Conservation (phyloP, 2,329 filamentous ascomycete genomes). For the Pseudocercospora cruenta region DNA sequence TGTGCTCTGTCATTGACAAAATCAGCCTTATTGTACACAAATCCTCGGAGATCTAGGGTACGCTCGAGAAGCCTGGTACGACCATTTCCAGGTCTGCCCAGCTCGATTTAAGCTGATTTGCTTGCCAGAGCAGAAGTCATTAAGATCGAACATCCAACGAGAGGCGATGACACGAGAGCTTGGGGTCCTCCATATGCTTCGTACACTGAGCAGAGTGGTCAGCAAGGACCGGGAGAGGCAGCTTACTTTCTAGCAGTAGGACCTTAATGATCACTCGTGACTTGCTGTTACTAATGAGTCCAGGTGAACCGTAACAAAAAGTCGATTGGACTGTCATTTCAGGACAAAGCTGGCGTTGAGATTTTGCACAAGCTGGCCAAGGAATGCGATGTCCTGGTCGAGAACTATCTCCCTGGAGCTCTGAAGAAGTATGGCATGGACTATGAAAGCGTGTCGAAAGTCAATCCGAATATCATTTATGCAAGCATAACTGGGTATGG, state of each 20-base stretch:
- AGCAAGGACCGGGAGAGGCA: conserved; percentile 77
- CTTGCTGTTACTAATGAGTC: background rate
- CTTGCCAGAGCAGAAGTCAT: conserved; percentile 82
- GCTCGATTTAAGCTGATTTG: conserved; percentile 32
- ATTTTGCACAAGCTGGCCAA: conserved; percentile 84
- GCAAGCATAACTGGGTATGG: conserved; percentile 97
- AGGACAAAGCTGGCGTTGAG: conserved; percentile 78
- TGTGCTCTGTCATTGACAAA: conserved; percentile 18
- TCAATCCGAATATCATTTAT: conserved; percentile 89
- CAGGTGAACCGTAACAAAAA: conserved; percentile 98
- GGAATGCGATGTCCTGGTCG: conserved; percentile 88
- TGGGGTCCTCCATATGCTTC: conserved; percentile 95
- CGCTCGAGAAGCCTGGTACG: conserved; percentile 45
- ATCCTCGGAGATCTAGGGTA: conserved; percentile 96
- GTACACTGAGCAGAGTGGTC: conserved; percentile 60
- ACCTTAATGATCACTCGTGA: background rate
- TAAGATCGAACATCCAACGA: conserved; percentile 90
- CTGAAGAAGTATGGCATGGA: conserved; percentile 91
- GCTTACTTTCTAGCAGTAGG: conserved; percentile 89
- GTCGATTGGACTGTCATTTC: conserved; percentile 88
- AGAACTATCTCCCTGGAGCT: conserved; percentile 91
- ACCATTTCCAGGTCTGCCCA: conserved; percentile 33
- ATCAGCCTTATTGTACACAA: conserved; percentile 92
- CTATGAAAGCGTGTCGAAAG: conserved; percentile 74
- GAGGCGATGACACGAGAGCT: conserved; percentile 90